A percentile compares a stretch with the other conserved stretches of the same genome.
These are phyloP conservation scores for Spergularia azorica DNA, from an alignment of 179 eudicot species.

Conservation along the genomic window DNA sequence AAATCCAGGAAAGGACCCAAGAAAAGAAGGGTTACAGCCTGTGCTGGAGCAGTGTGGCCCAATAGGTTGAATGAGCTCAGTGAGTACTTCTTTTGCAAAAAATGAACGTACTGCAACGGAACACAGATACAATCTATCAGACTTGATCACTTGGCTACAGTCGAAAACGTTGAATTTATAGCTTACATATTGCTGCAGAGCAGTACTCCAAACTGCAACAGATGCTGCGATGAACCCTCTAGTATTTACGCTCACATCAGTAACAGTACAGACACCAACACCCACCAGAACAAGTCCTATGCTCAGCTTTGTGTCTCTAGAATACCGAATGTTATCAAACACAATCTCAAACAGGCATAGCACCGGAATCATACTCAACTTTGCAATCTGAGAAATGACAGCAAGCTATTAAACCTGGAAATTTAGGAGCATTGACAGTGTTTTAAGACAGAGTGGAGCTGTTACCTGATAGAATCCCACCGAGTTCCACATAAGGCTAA, in stretches of 20 bases:
- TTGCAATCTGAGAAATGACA: slow-evolving; percentile 65
- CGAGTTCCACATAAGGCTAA: slow-evolving; percentile 90
- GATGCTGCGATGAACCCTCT: slow-evolving; percentile 84
- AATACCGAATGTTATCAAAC: slow-evolving; percentile 76
- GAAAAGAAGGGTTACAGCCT: slow-evolving; percentile 48
- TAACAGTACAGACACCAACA: slow-evolving; percentile 93
- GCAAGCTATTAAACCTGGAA: background rate
- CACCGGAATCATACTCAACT: slow-evolving; percentile 91
- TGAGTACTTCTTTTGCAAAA: slow-evolving; percentile 43
- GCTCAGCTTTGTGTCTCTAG: slow-evolving; percentile 89
- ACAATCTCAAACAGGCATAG: slow-evolving; percentile 84
- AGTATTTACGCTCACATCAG: slow-evolving; percentile 86
- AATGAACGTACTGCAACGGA: slow-evolving; percentile 42
- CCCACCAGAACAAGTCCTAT: slow-evolving; percentile 74
- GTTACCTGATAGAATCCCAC: slow-evolving; percentile 95
- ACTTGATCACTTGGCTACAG: no score
- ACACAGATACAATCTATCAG: background rate
- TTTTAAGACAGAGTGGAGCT: background rate
- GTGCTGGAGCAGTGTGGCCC: slow-evolving; percentile 49
- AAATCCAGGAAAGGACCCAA: slow-evolving; percentile 18
- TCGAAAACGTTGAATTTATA: background rate
- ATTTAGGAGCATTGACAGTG: background rate
- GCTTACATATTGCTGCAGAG: slow-evolving; percentile 90
- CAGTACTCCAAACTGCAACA: slow-evolving; percentile 85
- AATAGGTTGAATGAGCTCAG: slow-evolving; percentile 44